Evolutionary conservation across 805 yeast species (phyloP), one percentile per base, ranked within the genome.

Genomic region (Pichia nanzhaoensis): DNA sequence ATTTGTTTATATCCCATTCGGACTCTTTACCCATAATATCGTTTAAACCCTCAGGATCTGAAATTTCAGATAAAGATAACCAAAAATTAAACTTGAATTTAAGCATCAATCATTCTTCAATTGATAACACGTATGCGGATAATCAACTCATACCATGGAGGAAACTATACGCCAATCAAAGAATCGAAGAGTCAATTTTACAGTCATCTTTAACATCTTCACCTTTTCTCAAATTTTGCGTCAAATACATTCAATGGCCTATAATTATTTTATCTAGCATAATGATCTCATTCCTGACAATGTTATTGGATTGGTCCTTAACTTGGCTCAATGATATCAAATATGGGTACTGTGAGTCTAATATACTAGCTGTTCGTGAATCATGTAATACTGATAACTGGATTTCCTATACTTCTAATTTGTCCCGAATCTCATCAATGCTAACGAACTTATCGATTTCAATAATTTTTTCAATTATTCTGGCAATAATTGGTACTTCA

Each of bases 271-370:
- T 64, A 0, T 66, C 74, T 42, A 71, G 82, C 4, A 50, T 77
- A 1, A 17, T 64, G 0, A 67, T 75, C 39, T 83, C 84, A 0
- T 62, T 72, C 22, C 50, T 70, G 3, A 70, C 83, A 0, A 66
- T 78, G 0, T 48, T 67, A 17, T 64, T 79, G 20, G 82, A 80
- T 51, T 68, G 75, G 50, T 49, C 66, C 0, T 66, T 80, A 1
- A 74, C 69, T 20, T 68, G 73, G 68, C 59, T 79, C 37, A 70
- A 75, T 46, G 83, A 77, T 51, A 47, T 75, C 37, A 72, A 74
- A 42, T 71, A 68, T 47, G 85, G 85, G 0, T 51, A 71, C 6
- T 80, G 86, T 51, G 51, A 64, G 9, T 57, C 52, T 7, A 50
- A 61, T 19, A 8, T 63, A 9, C 58, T 59, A 42, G 48, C 51